Base-by-base conservation (phyloP, 345 rosid species). In the Eutrema japonicum region DNA sequence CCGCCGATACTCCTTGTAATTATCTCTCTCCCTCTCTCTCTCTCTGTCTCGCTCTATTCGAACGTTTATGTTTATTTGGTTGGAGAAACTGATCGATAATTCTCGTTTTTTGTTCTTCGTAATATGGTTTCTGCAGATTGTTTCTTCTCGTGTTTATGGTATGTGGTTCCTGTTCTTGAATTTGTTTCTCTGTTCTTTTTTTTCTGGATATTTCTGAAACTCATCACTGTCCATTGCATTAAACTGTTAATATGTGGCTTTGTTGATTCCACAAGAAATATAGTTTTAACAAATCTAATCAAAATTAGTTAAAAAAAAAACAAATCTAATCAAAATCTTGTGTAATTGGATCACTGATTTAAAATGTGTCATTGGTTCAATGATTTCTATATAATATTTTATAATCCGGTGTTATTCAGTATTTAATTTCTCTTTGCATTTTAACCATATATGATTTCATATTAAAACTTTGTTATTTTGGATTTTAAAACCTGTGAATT, bases 1-100 rank as follows among this genome's bases (percentile, higher is more conserved):
- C 83, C 54, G 84, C 83, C 11, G 94, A 92, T 55, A 73, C 92
- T 59, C 81, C 84, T 0, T 96, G 99, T 96, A 79, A 73, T 12
- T 40, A 29, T 42, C 66, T 33, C 26, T 16, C 22, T 7, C 11
- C 35, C 22, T 18, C 1, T n/a, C 2, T 64, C 8, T 29, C 11
- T 54, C 4, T 47, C 1, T n/a, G 0, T 12, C 2, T 64, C 8
- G 35, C 11, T 54, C 4, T 47, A 3, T 46, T 11, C 2, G 3
- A 59, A 16, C 48, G 5, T 30, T 63, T 65, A 4, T 56, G 30
- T 16, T 45, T 55, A 45, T 42, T 41, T 58, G 35, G 32, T 59
- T 37, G 18, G 6, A 70, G 35, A 38, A 27, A 10, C 42, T 65
- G 14, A 26, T 64, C 53, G 10, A n/a, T 71, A 60, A 13, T 10